Percentiles rank a stretch among this genome's conserved stretches.
phyloP scores from a whole-genome alignment of 768 basidiomycete genomes.

The Pleurotus ostreatus region DNA sequence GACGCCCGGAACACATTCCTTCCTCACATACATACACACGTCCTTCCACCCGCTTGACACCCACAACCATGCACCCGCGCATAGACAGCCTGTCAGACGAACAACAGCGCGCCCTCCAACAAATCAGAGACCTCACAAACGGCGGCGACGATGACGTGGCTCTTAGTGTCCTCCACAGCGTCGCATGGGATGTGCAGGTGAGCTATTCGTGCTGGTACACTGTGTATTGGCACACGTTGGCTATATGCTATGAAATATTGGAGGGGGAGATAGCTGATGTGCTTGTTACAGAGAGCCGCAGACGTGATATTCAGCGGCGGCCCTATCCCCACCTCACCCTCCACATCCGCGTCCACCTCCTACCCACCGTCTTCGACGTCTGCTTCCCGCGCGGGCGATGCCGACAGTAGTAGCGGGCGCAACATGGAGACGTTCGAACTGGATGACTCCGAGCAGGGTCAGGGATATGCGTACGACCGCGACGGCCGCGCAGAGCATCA shows the following conservation, averaged over 20 bases:
- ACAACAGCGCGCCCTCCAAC: slow-evolving; percentile 32
- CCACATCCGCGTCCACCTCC: too few relatives aligned
- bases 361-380: too few relatives aligned
- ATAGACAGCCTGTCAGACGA: neutral
- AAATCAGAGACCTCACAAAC: slow-evolving; percentile 56
- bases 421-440: slow-evolving; percentile 40
- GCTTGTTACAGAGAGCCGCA: slow-evolving; percentile 43
- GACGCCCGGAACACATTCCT: too few relatives aligned
- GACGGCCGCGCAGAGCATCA: slow-evolving; percentile 10
- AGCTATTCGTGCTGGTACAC: too few relatives aligned
- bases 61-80: too few relatives aligned
- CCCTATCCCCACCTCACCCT: slow-evolving; percentile 8
- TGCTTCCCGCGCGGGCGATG: too few relatives aligned
- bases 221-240: too few relatives aligned
- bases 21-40: too few relatives aligned
- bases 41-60: too few relatives aligned
- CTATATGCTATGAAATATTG: too few relatives aligned
- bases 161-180: slow-evolving; percentile 53
- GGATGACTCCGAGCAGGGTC: slow-evolving; percentile 41
- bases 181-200: slow-evolving; percentile 73
- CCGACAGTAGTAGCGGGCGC: slow-evolving; percentile 1
- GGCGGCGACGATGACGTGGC: slow-evolving; percentile 60
- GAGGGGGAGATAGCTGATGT: neutral
- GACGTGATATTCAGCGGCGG: slow-evolving; percentile 45
- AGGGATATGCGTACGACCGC: slow-evolving; percentile 17